These are phyloP conservation scores for Fusarium sp. DNA, from an alignment of 2,329 filamentous ascomycete genomes.

Conservation along the genomic window DNA sequence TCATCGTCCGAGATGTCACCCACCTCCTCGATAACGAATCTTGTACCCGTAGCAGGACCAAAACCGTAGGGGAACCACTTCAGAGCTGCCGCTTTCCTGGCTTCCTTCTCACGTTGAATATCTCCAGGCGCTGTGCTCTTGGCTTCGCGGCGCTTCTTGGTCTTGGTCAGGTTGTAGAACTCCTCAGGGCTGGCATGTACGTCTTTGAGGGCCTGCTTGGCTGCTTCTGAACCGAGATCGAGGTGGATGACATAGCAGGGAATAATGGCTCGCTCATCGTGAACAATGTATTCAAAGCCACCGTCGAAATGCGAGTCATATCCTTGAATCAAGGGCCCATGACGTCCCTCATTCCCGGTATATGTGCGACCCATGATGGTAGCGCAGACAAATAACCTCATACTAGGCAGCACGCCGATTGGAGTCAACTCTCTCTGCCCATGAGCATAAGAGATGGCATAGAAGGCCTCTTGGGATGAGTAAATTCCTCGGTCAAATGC, in stretches of 20 bases:
- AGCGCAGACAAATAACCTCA: slow-evolving; percentile 59
- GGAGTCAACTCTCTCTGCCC: slow-evolving; percentile 46
- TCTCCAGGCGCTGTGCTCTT: slow-evolving; percentile 49
- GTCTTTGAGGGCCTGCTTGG: slow-evolving; percentile 39
- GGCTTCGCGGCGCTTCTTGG: neutral
- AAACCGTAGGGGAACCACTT: slow-evolving; percentile 63
- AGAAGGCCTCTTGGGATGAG: slow-evolving; percentile 55
- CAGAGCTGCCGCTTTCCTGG: slow-evolving; percentile 53
- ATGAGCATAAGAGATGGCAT: slow-evolving; percentile 53
- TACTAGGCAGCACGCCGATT: slow-evolving; percentile 49
- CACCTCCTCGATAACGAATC: slow-evolving; percentile 60
- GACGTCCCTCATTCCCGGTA: neutral
- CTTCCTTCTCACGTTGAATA: slow-evolving; percentile 51
- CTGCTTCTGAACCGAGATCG: slow-evolving; percentile 53
- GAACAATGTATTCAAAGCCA: slow-evolving; percentile 57
- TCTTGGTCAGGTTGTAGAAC: slow-evolving; percentile 5
- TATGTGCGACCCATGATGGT: slow-evolving; percentile 57
- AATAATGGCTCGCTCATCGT: slow-evolving; percentile 56
- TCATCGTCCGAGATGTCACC: slow-evolving; percentile 57
- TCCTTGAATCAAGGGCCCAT: slow-evolving; percentile 42
- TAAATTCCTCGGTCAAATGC: slow-evolving; percentile 58
- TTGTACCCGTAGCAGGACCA: slow-evolving; percentile 55
- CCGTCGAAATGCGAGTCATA: slow-evolving; percentile 55
- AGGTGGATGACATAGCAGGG: slow-evolving; percentile 60
- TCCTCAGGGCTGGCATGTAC: slow-evolving; percentile 21